Percentiles rank a stretch among this genome's conserved stretches.
Conservation (phyloP, 73 alveolate species). For the Stentor roeselii region DNA sequence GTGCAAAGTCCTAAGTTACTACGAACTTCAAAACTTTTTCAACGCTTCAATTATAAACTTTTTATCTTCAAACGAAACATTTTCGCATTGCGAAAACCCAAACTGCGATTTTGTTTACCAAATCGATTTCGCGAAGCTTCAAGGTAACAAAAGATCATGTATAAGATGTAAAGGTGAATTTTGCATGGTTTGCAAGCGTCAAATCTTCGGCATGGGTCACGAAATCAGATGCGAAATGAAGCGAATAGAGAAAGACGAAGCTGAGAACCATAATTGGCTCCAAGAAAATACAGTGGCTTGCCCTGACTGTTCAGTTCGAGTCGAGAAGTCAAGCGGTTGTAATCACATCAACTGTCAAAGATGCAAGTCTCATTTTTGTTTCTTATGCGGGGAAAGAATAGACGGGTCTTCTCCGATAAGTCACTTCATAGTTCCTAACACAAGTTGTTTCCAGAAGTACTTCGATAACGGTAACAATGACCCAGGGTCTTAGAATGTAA, state of each 20-base stretch:
- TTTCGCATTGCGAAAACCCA: constrained; percentile 12
- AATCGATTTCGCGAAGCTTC: not conserved
- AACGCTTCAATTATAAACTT: not conserved
- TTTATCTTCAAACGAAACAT: not conserved
- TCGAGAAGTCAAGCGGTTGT: not conserved
- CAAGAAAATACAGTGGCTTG: constrained; percentile 13
- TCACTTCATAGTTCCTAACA: not conserved
- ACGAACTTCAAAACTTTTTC: not conserved
- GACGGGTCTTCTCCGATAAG: not conserved
- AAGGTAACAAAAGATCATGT: not conserved
- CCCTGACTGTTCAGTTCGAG: not conserved
- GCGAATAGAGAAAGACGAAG: not conserved
- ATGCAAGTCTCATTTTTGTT: constrained; percentile 5
- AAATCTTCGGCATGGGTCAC: not conserved
- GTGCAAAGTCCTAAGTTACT: not conserved
- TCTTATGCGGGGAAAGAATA: not conserved
- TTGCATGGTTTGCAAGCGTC: not conserved
- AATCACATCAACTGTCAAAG: not conserved
- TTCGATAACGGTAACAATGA: no score
- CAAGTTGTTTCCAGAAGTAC: not conserved
- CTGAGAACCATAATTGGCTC: not conserved
- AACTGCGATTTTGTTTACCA: not conserved
- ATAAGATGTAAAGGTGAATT: not conserved
- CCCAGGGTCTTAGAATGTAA: no score
- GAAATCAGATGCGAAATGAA: constrained; percentile 15